Evolutionary conservation across 805 yeast species (phyloP), one percentile per base, ranked within the genome.

Genomic region (Starmerella sp.): DNA sequence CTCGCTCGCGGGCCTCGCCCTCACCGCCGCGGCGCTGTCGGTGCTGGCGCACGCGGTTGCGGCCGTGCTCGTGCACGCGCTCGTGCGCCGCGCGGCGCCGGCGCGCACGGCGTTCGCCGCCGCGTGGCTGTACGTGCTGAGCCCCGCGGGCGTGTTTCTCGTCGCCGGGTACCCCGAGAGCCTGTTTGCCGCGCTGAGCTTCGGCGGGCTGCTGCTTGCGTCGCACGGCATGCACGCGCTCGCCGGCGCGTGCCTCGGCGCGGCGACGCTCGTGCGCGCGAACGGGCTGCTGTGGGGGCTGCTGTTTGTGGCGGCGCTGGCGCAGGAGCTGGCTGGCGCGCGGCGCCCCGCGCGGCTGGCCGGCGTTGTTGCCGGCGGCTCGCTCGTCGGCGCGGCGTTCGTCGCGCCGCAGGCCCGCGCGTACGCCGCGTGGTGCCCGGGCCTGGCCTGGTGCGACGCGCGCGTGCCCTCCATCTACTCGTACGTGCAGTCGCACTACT

Each of bases 141-240:
- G 84, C 17, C 88, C 95, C 2, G 89, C 87, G 0, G 95, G 95
- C 0, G 76, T 88, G 0, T 91, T 89, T 64, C 71, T 86, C 42
- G 74, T 84, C 0, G 77, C 82, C 1, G 80, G 86, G 2, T 91
- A 90, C 66, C 75, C 95, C 0, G 98, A 91, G 69, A 78, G 88
- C 22, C 61, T 78, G 15, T 81, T 88, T 39, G 82, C 86, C 29
- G 68, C 82, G 13, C 66, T 82, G 43, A 72, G 85, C 35, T 79
- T 84, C 45, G 6, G 67, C 1, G 91, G 85, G 1, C 62, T 88
- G 41, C 73, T 68, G 31, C 62, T 78, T 2, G 73, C 88, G 55
- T 78, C 35, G 15, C 6, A 60, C 2, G 64, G 75, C 2, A 55
- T 63, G 4, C 77, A 76, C 58, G 46, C 80, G 1, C 17, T 71